Conservation (phyloP, 1,284 basidiomycete species). For the Amylostereum areolatum region DNA sequence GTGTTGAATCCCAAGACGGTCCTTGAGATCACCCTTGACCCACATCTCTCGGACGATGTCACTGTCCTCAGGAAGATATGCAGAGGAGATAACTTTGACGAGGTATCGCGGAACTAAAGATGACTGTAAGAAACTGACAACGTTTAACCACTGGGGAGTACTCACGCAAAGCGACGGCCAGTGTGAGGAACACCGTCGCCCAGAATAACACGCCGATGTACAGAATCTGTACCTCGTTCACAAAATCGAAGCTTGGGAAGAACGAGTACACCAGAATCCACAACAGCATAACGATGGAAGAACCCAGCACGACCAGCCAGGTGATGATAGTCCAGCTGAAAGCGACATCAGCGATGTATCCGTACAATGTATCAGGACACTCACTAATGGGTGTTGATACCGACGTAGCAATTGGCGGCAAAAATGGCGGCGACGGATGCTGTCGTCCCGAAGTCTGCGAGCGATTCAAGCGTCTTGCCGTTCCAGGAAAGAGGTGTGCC, state of each 20-base stretch:
- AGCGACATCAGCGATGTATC: constrained; percentile 7
- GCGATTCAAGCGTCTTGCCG: constrained; percentile 69
- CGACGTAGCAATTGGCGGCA: constrained; percentile 84
- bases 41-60: constrained; percentile 89
- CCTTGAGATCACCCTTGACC: constrained; percentile 82
- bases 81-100: constrained; percentile 60
- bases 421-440: constrained; percentile 85
- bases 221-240: constrained; percentile 67
- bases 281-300: constrained; percentile 71
- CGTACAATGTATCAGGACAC: constrained; percentile 23
- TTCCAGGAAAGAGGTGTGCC: constrained; percentile 63
- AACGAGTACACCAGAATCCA: constrained; percentile 88
- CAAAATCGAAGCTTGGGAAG: constrained; percentile 64
- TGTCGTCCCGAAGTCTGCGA: constrained; percentile 91
- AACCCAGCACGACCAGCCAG: constrained; percentile 74
- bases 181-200: constrained; percentile 67
- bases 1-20: constrained; percentile 69
- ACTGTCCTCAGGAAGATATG: constrained; percentile 71
- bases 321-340: constrained; percentile 84
- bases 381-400: constrained; percentile 83
- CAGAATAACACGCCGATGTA: constrained; percentile 82
- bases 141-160: constrained; percentile 15
- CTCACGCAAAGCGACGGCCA: constrained; percentile 66
- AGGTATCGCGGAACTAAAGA: constrained; percentile 63
- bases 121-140: constrained; percentile 6